Percentiles rank a stretch among this genome's conserved stretches.
Conservation (phyloP, 345 rosid genomes). For the Microcos paniculata region DNA sequence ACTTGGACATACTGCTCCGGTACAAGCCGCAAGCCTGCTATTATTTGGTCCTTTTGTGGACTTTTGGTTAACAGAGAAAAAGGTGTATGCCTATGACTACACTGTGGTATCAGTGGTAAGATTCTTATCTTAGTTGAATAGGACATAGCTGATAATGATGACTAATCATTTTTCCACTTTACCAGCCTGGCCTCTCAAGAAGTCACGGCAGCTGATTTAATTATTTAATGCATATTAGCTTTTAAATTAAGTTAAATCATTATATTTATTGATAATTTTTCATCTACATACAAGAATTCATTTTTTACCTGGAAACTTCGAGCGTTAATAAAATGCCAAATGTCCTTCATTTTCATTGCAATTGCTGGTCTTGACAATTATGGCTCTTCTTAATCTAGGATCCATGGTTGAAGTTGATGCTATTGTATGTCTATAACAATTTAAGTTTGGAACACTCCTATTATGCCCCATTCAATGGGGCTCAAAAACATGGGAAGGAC, state of each 20-base stretch:
- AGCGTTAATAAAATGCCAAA: neutral
- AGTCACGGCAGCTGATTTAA: neutral
- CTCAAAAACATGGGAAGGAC: neutral
- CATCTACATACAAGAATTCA: neutral
- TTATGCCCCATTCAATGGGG: neutral
- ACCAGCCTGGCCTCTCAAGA: neutral
- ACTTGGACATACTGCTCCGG: conserved; percentile 96
- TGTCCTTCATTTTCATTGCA: neutral
- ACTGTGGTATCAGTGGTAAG: conserved; percentile 63
- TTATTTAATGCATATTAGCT: neutral
- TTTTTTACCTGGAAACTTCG: neutral
- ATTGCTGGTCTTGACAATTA: neutral
- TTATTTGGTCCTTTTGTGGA: conserved; percentile 86
- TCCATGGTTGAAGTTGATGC: neutral
- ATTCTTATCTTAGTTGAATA: conserved; percentile 14
- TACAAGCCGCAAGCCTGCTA: conserved; percentile 86
- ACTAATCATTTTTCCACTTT: neutral
- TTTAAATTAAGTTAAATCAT: neutral
- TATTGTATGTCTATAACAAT: neutral
- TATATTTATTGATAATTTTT: neutral
- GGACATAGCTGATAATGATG: neutral
- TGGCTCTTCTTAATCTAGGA: neutral
- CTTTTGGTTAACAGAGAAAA: conserved; percentile 77
- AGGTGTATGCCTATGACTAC: conserved; percentile 70
- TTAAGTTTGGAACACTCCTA: neutral